phyloP scores from a whole-genome alignment of 2,329 filamentous ascomycete species.

The Cryoendolithus antarcticus region DNA sequence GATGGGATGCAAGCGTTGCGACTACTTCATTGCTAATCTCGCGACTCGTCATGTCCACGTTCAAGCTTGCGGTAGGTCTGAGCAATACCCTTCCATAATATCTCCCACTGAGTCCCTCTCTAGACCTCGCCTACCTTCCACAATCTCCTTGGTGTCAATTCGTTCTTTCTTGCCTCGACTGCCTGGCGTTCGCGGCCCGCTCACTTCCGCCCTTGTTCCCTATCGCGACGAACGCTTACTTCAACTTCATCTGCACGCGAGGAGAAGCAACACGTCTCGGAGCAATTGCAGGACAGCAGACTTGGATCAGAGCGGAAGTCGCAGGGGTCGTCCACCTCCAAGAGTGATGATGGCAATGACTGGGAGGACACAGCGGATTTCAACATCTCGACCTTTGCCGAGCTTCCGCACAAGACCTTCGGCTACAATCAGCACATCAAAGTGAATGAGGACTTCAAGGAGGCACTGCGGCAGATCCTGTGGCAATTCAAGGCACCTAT shows the following conservation, averaged over 20 bases:
- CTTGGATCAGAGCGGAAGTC: too few species aligned
- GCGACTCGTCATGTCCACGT: conserved; percentile 12
- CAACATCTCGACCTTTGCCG: conserved; percentile 59
- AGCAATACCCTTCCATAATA: not conserved
- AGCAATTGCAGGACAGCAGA: too few species aligned
- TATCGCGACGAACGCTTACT: conserved; percentile 12
- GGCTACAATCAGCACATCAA: conserved; percentile 94
- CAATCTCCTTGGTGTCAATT: conserved; percentile 22
- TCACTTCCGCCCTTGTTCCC: conserved; percentile 9
- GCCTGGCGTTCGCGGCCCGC: conserved; percentile 21
- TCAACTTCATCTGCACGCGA: conserved; percentile 10
- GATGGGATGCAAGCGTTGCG: not conserved
- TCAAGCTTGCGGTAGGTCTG: conserved; percentile 16
- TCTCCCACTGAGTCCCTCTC: conserved; percentile 1
- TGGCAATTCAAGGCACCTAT: conserved; percentile 90
- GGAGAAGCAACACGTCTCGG: conserved; percentile 2
- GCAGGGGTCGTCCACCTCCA: too few species aligned
- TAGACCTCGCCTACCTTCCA: conserved; percentile 18
- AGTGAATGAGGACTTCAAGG: conserved; percentile 91
- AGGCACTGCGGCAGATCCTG: conserved; percentile 72
- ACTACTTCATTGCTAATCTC: too few species aligned
- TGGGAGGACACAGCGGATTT: conserved; percentile 63
- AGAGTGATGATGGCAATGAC: conserved; percentile 25
- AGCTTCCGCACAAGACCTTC: conserved; percentile 68
- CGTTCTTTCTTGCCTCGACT: conserved; percentile 21